Base-by-base conservation (phyloP, 768 basidiomycete genomes). In the Lactarius pseudohatsudake region DNA sequence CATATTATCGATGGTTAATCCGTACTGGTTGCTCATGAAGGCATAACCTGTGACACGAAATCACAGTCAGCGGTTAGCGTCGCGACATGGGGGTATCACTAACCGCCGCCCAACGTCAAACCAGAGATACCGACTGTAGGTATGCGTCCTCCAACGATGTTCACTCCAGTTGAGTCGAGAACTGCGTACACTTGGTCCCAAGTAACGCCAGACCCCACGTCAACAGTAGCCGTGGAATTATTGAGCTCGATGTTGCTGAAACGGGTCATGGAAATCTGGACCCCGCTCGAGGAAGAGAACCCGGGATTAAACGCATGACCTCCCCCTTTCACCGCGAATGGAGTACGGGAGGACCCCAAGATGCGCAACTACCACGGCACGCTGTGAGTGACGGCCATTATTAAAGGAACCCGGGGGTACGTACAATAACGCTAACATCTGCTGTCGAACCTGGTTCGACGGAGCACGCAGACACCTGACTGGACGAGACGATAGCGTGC, bases 1-100 rank as follows among this genome's bases (percentile, higher is more conserved):
- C 34, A 80, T 58, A 59, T 77, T 79, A 66, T 80, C 79, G 47
- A 26, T 26, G 3, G 0, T 13, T 15, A 50, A 50, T 50, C 47
- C 47, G 5, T 50, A 50, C 22, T 50, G 47, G 22, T 50, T 50
- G 47, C 47, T 50, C 47, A 26, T 22, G 22, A 50, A 50, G 11
- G 47, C 10, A 50, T 13, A 50, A 26, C 47, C 47, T 50, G 47
- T 8, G 4, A 26, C n/a, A 50, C 1, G n/a, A 47, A 47, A 45
- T n/a, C 45, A 45, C 7, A 5, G n/a, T 15, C 47, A 50, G 47
- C 4, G 22, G 4, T 22, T 22, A 22, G 1, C 4, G n/a, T 26
- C 11, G 4, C 5, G 22, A n/a, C 10, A 26, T 10, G 5, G 7
- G 3, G 55, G 8, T 20, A 22, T 22, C 22, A 26, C 47, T 11